Conservation (phyloP, 805 yeast genomes). For the Myxozyma udenii region DNA sequence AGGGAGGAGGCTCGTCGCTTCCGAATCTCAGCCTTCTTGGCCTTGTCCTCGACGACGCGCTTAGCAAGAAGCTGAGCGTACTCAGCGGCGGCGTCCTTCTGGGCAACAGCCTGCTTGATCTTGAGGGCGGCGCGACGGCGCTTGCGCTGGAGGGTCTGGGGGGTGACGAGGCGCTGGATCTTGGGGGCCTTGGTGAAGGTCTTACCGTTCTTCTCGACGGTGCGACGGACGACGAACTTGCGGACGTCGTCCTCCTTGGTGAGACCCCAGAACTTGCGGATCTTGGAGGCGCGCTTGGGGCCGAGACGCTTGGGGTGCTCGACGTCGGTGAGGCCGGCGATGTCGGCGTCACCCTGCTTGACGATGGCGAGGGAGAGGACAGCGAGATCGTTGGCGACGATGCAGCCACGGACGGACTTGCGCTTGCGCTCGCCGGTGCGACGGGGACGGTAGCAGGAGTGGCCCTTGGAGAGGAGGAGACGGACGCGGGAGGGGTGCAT, state of each 20-base stretch:
- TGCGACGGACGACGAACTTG: constrained; percentile 95
- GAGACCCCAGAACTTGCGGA: constrained; percentile 99
- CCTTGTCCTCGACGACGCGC: constrained; percentile 97
- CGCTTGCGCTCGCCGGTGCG: constrained; percentile 99
- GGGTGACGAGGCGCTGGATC: constrained; percentile 99
- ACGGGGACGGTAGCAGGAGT: constrained; percentile 99
- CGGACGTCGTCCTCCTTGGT: constrained; percentile 90
- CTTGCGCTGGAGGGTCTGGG: constrained; percentile 99
- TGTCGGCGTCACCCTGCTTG: constrained; percentile 96
- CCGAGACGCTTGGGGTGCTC: constrained; percentile 98
- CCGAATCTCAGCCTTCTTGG: constrained; percentile 96
- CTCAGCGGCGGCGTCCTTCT: constrained; percentile 99
- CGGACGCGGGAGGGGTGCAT: constrained; percentile 99
- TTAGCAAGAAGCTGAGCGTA: constrained; percentile 98
- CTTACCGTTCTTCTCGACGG: constrained; percentile 78
- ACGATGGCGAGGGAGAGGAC: constrained; percentile 88
- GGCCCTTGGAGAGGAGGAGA: constrained; percentile 87
- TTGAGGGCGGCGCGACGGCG: constrained; percentile 91
- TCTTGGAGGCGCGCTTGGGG: constrained; percentile 99
- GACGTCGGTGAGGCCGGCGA: constrained; percentile 92
- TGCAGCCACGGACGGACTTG: constrained; percentile 99
- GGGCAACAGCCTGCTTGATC: constrained; percentile 95
- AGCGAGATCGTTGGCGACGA: constrained; percentile 94
- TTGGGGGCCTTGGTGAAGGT: constrained; percentile 99
- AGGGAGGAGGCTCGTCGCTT: constrained; percentile 99